Evolutionary conservation across 169 alveolate species (phyloP).

Genomic region (Perkinsus olseni): DNA sequence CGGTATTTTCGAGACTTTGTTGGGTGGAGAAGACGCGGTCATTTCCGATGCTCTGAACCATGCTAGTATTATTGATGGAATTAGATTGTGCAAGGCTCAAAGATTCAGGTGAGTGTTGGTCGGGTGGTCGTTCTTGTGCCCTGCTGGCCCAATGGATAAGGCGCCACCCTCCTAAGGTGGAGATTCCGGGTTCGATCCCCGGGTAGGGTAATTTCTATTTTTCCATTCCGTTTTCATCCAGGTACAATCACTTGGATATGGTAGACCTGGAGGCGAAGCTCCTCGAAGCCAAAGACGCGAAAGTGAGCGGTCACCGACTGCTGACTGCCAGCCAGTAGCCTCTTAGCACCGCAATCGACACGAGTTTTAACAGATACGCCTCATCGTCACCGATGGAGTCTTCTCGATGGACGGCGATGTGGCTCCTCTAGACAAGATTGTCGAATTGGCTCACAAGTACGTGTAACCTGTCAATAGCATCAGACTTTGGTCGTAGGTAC

Average conservation of each 20-base stretch:
- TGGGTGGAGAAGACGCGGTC: slow-evolving; percentile 37
- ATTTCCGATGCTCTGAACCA: slow-evolving; percentile 48
- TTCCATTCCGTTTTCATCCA: background rate
- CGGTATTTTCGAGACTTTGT: slow-evolving; percentile 41
- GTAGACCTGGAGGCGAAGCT: slow-evolving; percentile 31
- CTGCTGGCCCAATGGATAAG: too few species aligned
- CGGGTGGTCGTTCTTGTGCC: too few species aligned
- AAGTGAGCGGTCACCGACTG: too few species aligned
- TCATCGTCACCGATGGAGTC: slow-evolving; percentile 53
- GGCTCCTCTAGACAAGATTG: slow-evolving; percentile 46
- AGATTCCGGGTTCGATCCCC: too few species aligned
- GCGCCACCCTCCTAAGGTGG: too few species aligned
- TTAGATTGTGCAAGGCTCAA: slow-evolving; percentile 40
- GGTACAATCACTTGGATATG: slow-evolving; percentile 43
- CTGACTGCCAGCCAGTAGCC: too few species aligned
- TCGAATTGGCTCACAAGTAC: slow-evolving; percentile 9
- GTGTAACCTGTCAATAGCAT: too few species aligned
- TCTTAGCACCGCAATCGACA: too few species aligned
- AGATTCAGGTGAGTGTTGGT: background rate
- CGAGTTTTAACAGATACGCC: too few species aligned
- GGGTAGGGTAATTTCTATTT: too few species aligned
- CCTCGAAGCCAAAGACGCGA: slow-evolving; percentile 11
- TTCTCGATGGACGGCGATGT: slow-evolving; percentile 59
- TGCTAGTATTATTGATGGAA: slow-evolving; percentile 53
- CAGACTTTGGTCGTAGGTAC: too few species aligned